phyloP scores from a whole-genome alignment of 2,329 filamentous ascomycete genomes.

The Ceratocystis albifundus region DNA sequence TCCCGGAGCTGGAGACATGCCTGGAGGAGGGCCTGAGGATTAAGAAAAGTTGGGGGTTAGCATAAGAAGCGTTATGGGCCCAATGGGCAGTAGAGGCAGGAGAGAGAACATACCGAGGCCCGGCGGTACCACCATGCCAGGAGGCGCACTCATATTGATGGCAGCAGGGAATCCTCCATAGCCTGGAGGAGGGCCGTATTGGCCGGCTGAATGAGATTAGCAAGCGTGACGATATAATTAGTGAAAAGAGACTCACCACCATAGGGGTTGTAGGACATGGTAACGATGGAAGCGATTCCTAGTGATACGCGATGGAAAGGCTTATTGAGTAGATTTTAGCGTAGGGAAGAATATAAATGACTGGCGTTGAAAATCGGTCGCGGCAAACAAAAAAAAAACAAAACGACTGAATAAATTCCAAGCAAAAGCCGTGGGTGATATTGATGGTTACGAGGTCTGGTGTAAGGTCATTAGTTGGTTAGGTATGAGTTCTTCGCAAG shows the following conservation, averaged over 20 bases:
- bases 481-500: neutral
- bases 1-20: slow-evolving; percentile 69
- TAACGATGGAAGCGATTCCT: slow-evolving; percentile 6
- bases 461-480: neutral
- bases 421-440: neutral
- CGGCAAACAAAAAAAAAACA: neutral
- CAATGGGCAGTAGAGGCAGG: neutral
- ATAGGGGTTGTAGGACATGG: slow-evolving; percentile 52
- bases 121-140: slow-evolving; percentile 65
- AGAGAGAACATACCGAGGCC: slow-evolving; percentile 57
- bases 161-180: slow-evolving; percentile 59
- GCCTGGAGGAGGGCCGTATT: slow-evolving; percentile 47
- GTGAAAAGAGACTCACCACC: slow-evolving; percentile 35
- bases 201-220: slow-evolving; percentile 8
- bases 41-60: slow-evolving; percentile 17
- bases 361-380: neutral
- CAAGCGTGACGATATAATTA: neutral
- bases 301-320: neutral
- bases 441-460: neutral
- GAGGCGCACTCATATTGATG: slow-evolving; percentile 37
- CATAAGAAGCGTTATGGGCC: slow-evolving; percentile 10
- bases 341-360: neutral
- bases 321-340: neutral
- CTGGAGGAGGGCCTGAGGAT: slow-evolving; percentile 57
- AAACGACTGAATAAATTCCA: neutral